A percentile compares a stretch with the other conserved stretches of the same genome.
phyloP scores from a whole-genome alignment of 768 basidiomycete species.

The Macrolepiota fuliginosa region DNA sequence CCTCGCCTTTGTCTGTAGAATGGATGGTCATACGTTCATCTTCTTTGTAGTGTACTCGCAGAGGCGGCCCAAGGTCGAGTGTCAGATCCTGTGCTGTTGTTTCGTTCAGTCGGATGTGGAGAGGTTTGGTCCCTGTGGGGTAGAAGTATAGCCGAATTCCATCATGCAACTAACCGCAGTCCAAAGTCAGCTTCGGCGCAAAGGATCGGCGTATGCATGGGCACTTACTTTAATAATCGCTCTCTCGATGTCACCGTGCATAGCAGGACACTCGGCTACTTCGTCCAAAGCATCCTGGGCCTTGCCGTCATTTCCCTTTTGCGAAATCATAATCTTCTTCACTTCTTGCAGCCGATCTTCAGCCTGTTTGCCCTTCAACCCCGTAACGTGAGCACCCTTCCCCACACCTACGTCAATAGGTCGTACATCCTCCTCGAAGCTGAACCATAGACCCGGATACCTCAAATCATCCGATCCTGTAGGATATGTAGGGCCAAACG shows the following conservation, averaged over 20 bases:
- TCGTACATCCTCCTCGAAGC: slow-evolving; percentile 68
- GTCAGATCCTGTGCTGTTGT: slow-evolving; percentile 83
- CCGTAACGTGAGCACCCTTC: slow-evolving; percentile 32
- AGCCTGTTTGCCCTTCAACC: slow-evolving; percentile 39
- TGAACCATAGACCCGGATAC: slow-evolving; percentile 84
- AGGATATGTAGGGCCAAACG: slow-evolving; percentile 83
- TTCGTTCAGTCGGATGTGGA: slow-evolving; percentile 65
- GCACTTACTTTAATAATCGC: slow-evolving; percentile 64
- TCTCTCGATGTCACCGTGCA: slow-evolving; percentile 69
- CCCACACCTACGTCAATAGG: slow-evolving; percentile 31
- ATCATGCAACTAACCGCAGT: slow-evolving; percentile 58
- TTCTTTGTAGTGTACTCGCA: slow-evolving; percentile 80
- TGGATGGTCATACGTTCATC: slow-evolving; percentile 89
- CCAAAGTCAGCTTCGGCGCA: neutral
- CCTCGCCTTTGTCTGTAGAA: slow-evolving; percentile 35
- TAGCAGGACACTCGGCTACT: slow-evolving; percentile 57
- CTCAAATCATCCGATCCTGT: slow-evolving; percentile 56
- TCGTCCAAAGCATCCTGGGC: slow-evolving; percentile 72
- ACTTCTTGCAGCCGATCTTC: slow-evolving; percentile 76
- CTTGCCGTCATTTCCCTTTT: slow-evolving; percentile 57
- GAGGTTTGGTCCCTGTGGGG: slow-evolving; percentile 42
- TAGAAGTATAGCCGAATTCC: slow-evolving; percentile 72
- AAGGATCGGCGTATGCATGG: neutral
- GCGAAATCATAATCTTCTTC: slow-evolving; percentile 69
- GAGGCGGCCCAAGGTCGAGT: slow-evolving; percentile 76